A percentile compares a stretch with the other conserved stretches of the same genome.
These are phyloP conservation scores for Waltergamsia citrina DNA, from an alignment of 2,329 filamentous ascomycete species.

Conservation along the genomic window DNA sequence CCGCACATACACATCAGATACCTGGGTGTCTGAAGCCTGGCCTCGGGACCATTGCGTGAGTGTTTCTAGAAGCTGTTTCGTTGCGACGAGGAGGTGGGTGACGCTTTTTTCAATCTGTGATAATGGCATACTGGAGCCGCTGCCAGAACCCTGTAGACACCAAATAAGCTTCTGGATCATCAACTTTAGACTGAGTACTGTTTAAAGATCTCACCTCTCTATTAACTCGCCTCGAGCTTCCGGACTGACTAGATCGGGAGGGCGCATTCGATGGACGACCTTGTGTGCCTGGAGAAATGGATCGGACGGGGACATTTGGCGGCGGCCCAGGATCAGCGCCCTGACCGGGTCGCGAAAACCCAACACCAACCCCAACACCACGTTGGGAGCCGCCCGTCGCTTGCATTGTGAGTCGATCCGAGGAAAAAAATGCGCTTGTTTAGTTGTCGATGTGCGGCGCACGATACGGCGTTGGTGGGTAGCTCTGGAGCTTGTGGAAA, in stretches of 20 bases:
- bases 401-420: no score
- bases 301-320: slow-evolving; percentile 42
- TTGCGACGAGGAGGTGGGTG: slow-evolving; percentile 92
- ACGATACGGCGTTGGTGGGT: no score
- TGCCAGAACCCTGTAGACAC: slow-evolving; percentile 35
- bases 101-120: slow-evolving; percentile 99
- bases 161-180: no score
- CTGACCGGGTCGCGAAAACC: slow-evolving; percentile 44
- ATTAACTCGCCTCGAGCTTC: slow-evolving; percentile 8
- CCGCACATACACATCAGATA: slow-evolving; percentile 96
- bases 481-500: no score
- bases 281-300: slow-evolving; percentile 54
- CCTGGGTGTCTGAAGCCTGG: slow-evolving; percentile 84
- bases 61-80: slow-evolving; percentile 94
- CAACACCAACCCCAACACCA: background rate
- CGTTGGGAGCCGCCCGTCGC: no score
- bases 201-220: slow-evolving; percentile 6
- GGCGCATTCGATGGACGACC: slow-evolving; percentile 51
- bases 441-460: no score
- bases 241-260: slow-evolving; percentile 49
- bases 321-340: slow-evolving; percentile 50
- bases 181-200: no score
- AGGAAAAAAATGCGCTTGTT: no score
- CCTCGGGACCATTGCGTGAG: slow-evolving; percentile 95
- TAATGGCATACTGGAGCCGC: slow-evolving; percentile 61